These are phyloP conservation scores for Plectosphaerella cucumerina DNA, from an alignment of 2,329 filamentous ascomycete genomes.

Conservation along the genomic window DNA sequence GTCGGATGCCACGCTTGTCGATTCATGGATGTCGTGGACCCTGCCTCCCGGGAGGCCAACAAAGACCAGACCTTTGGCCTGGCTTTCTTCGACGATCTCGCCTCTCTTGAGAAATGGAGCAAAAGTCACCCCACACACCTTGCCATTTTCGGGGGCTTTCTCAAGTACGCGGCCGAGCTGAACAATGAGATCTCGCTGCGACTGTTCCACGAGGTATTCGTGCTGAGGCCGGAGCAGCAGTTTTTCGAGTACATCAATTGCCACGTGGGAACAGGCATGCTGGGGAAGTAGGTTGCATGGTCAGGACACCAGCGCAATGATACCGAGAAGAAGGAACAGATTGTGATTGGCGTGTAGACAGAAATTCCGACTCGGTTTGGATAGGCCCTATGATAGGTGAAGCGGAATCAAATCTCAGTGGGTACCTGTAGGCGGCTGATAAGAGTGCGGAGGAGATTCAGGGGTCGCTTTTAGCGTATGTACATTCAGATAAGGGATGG, in stretches of 20 bases:
- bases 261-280: constrained; percentile 29
- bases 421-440: too few relatives aligned
- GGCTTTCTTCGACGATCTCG: constrained; percentile 36
- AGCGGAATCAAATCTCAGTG: too few relatives aligned
- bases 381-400: too few relatives aligned
- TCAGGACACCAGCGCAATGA: background rate
- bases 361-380: too few relatives aligned
- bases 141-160: constrained; percentile 34
- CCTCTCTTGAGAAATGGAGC: constrained; percentile 32
- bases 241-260: constrained; percentile 37
- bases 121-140: constrained; percentile 33
- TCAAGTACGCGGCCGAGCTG: constrained; percentile 31
- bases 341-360: too few relatives aligned
- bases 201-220: constrained; percentile 36
- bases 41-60: constrained; percentile 13
- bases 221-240: constrained; percentile 32
- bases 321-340: too few relatives aligned
- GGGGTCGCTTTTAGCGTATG: too few relatives aligned
- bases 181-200: constrained; percentile 27
- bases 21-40: constrained; percentile 36
- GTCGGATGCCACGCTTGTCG: constrained; percentile 39
- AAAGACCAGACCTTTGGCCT: constrained; percentile 34
- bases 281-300: constrained; percentile 4
- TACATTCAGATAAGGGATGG: too few relatives aligned
- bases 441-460: too few relatives aligned